Evolutionary conservation across 441 rosid species (phyloP), one percentile per base, ranked within the genome.

Genomic region (Arabidopsis hybrid): DNA sequence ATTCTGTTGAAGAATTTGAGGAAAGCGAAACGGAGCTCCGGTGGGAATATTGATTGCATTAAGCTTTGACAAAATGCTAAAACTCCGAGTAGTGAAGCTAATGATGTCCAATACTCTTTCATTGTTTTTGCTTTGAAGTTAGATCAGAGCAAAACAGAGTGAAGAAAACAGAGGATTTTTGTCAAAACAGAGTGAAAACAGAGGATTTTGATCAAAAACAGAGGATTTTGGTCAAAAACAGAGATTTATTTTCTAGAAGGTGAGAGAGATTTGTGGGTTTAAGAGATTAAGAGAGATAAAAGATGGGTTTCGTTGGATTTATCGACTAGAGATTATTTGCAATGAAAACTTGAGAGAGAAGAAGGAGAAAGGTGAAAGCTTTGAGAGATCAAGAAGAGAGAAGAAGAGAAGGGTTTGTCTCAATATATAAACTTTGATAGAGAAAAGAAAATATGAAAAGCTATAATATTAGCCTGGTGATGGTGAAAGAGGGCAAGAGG

Each of bases 21-120:
- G 65, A 77, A 56, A 31, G 89, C 88, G 72, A 83, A 86, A 0
- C 93, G 96, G 83, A 91, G 87, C 77, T 94, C 88, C 1, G 99
- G 97, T 6, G 97, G 97, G 79, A 90, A 88, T 18, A 94, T 83
- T 66, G 83, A 79, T 52, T 87, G 93, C 38, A 90, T 86, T 42
- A 90, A 80, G 74, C 83, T 85, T 60, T 90, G 97, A 72, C 85
- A 88, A 58, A 91, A 91, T 69, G 99, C 97, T 53, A 94, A 74
- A 8, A 90, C 91, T 11, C 96, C 97, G 0, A 94, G 72, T n/a
- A 94, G 69, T 5, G 99, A 87, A 8, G 90, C 97, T 5, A 91
- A 53, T 13, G 95, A 85, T 38, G 96, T 83, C 98, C 96, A 93
- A 38, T 83, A 86, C 65, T 91, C 93, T 71, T 45, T 71, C 49